Percentiles rank a stretch among this genome's conserved stretches.
Conservation (phyloP, 2,329 filamentous ascomycete genomes). For the Raffaelea arxii region DNA sequence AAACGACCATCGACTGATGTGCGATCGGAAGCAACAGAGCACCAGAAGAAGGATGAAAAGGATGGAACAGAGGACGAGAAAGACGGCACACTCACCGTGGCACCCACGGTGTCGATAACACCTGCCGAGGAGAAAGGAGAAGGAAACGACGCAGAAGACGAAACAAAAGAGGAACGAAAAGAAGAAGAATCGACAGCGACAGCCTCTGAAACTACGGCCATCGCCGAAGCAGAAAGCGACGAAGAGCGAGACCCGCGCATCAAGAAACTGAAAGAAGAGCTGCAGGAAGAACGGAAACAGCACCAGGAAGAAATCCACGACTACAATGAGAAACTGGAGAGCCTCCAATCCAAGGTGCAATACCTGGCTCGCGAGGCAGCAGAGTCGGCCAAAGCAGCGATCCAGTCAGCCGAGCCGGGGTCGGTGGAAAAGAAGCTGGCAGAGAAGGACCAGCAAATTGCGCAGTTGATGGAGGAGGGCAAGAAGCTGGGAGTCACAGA, state of each 20-base stretch:
- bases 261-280: constrained; percentile 24
- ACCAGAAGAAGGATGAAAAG: neutral
- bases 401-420: constrained; percentile 50
- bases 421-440: constrained; percentile 69
- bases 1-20: neutral
- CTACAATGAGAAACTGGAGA: constrained; percentile 84
- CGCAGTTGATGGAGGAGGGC: constrained; percentile 83
- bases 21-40: neutral
- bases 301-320: constrained; percentile 75
- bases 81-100: neutral
- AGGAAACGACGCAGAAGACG: neutral
- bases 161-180: neutral
- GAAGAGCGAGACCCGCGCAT: constrained; percentile 30
- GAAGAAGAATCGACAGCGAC: constrained; percentile 1
- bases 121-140: neutral
- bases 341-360: constrained; percentile 80
- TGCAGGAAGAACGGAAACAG: constrained; percentile 34
- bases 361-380: constrained; percentile 76
- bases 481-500: constrained; percentile 80
- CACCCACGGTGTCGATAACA: neutral
- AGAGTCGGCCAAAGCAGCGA: constrained; percentile 62
- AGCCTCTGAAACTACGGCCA: constrained; percentile 1
- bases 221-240: constrained; percentile 6
- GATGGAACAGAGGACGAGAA: neutral
- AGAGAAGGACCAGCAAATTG: constrained; percentile 85